phyloP scores from a whole-genome alignment of 1,139 yeast genomes.

The Lodderomyces oxycetoniae region DNA sequence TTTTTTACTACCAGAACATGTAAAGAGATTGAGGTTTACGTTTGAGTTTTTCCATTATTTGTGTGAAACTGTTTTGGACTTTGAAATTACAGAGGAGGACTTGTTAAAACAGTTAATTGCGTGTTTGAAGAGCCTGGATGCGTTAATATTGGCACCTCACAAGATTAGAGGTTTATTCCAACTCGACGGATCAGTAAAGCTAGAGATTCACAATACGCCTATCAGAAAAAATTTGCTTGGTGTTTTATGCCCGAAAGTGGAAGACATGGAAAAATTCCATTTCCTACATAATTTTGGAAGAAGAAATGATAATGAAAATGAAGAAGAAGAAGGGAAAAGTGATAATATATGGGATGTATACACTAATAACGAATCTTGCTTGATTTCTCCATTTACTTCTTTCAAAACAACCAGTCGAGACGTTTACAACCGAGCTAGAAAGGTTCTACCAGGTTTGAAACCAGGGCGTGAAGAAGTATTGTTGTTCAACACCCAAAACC shows the following conservation, averaged over 20 bases:
- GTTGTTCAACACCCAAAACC: constrained; percentile 54
- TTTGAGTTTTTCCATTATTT: constrained; percentile 45
- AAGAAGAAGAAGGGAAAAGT: constrained; percentile 3
- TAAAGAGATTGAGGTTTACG: constrained; percentile 52
- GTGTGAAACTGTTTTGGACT: constrained; percentile 14
- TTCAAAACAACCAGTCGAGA: constrained; percentile 79
- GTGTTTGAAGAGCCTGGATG: constrained; percentile 29
- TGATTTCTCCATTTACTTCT: constrained; percentile 74
- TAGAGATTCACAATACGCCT: constrained; percentile 47
- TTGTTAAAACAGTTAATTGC: constrained; percentile 43
- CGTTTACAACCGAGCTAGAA: constrained; percentile 61
- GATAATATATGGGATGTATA: constrained; percentile 50
- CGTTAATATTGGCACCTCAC: constrained; percentile 37
- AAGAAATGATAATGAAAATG: not conserved
- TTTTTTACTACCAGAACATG: constrained; percentile 63
- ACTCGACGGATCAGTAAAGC: constrained; percentile 43
- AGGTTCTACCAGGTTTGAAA: constrained; percentile 35
- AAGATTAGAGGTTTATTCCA: constrained; percentile 57
- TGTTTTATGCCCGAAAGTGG: constrained; percentile 23
- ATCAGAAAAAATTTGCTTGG: constrained; percentile 37
- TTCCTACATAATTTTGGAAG: not conserved
- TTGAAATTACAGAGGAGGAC: constrained; percentile 37
- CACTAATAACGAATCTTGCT: constrained; percentile 50
- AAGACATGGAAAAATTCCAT: too few relatives aligned
- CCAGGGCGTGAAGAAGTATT: constrained; percentile 61